Evolutionary conservation across 2,329 filamentous ascomycete genomes (phyloP).

Genomic region (Fusarium sp.): DNA sequence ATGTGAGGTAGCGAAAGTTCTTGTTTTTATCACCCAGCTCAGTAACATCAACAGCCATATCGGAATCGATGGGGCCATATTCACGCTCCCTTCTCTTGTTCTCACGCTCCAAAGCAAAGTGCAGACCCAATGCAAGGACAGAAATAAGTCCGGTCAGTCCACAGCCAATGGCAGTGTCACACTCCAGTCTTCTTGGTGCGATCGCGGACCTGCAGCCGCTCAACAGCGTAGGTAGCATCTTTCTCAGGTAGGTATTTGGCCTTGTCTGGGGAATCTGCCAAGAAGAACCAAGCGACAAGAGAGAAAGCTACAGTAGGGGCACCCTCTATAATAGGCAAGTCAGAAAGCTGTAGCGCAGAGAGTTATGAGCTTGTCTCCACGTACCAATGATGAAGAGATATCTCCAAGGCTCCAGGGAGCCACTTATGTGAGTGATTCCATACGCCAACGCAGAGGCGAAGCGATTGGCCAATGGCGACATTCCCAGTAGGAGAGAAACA

Average conservation of each 20-base stretch:
- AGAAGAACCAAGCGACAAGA: slow-evolving; percentile 13
- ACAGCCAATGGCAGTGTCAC: slow-evolving; percentile 11
- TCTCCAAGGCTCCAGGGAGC: slow-evolving; percentile 20
- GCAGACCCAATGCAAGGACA: slow-evolving; percentile 3
- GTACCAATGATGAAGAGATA: not conserved
- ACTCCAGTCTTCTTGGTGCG: not conserved
- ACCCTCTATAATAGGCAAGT: not conserved
- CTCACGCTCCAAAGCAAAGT: slow-evolving; percentile 6
- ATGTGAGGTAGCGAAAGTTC: slow-evolving; percentile 13
- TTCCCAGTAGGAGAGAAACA: slow-evolving; percentile 8
- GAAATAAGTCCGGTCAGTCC: slow-evolving; percentile 2
- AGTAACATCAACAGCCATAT: slow-evolving; percentile 12
- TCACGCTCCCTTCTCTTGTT: slow-evolving; percentile 1
- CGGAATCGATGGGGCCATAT: slow-evolving; percentile 7
- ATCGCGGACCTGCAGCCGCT: slow-evolving; percentile 5
- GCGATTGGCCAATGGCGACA: slow-evolving; percentile 20
- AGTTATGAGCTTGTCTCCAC: not conserved
- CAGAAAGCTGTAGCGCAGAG: not conserved
- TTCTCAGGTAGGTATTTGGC: slow-evolving; percentile 3
- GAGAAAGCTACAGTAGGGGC: slow-evolving; percentile 12
- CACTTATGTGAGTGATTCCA: slow-evolving; percentile 11
- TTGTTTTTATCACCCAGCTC: slow-evolving; percentile 13
- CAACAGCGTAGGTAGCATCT: not conserved
- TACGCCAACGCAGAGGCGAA: slow-evolving; percentile 23
- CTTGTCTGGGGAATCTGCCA: slow-evolving; percentile 9